Conservation (phyloP, 805 yeast genomes). For the Nakazawaea populi region DNA sequence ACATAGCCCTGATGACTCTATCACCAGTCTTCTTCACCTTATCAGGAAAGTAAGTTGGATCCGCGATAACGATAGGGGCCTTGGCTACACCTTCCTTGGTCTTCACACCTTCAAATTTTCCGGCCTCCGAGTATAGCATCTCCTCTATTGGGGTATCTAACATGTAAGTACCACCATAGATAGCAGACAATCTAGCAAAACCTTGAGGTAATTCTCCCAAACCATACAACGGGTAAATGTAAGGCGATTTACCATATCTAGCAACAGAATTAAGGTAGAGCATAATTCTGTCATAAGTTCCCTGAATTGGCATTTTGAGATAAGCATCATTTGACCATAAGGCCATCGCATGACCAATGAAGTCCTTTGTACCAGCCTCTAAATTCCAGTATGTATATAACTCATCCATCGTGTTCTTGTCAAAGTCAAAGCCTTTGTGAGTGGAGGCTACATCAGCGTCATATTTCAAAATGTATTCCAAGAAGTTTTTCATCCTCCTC, state of each 20-base stretch:
- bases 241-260: conserved; percentile 93
- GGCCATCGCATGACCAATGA: conserved; percentile 98
- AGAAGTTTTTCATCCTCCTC: conserved; percentile 86
- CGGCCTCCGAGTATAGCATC: conserved; percentile 64
- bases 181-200: conserved; percentile 93
- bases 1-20: conserved; percentile 77
- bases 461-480: conserved; percentile 81
- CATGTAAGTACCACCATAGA: conserved; percentile 98
- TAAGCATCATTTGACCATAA: conserved; percentile 91
- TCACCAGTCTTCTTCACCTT: conserved; percentile 68
- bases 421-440: conserved; percentile 82
- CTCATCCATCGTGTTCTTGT: conserved; percentile 85
- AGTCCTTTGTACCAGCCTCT: conserved; percentile 90
- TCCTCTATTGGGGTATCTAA: conserved; percentile 94
- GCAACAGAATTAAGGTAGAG: conserved; percentile 89
- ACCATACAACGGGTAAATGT: conserved; percentile 92
- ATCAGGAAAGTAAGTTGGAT: conserved; percentile 95
- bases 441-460: conserved; percentile 74
- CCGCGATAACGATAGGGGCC: conserved; percentile 93
- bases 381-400: conserved; percentile 85
- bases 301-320: conserved; percentile 83
- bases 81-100: conserved; percentile 89
- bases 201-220: conserved; percentile 99
- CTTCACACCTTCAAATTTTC: conserved; percentile 77
- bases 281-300: conserved; percentile 79